Evolutionary conservation across 1,284 basidiomycete genomes (phyloP), one percentile per base, ranked within the genome.

Genomic region (Testicularia cyperi): DNA sequence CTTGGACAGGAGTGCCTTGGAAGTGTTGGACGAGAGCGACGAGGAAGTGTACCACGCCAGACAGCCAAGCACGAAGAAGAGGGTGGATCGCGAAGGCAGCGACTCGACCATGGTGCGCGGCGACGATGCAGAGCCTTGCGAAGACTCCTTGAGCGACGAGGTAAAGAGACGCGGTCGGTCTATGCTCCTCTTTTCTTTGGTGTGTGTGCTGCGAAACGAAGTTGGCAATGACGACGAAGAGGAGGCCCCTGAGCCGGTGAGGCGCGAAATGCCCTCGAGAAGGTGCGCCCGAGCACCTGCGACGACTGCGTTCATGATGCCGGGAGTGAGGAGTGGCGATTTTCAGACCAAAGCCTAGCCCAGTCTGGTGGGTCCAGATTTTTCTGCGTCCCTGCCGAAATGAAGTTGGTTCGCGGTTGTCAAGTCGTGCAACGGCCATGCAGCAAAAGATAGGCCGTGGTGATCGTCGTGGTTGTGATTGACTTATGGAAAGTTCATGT

Each of bases 11-110:
- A 96, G 88, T 39, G 86, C 81, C 78, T 98, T 89, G 58, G 89
- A 86, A 15, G 92, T 88, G 78, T 92, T 92, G 39, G 88, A 88
- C 20, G 88, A 90, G 44, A 92, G 79, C 14, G 90, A 90, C 2
- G 89, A 92, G 5, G 86, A 85, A 19, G 69, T 58, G 61, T 79
- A 75, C 74, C 74, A 77, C 12, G 68, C 48, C 22, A 70, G 21
- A 27, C 74, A 73, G 42, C 68, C 51, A n/a, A 58, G 29, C 2
- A 66, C 27, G 15, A 72, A 65, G 23, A 70, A 16, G n/a, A 56
- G 19, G 12, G 56, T 46, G 8, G 56, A 60, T 5, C 39, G 42
- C 0, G 49, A 64, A 5, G 60, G 44, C n/a, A n/a, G n/a, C n/a
- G n/a, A n/a, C n/a, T n/a, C n/a, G n/a, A n/a, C n/a, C n/a, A n/a